A percentile compares a stretch with the other conserved stretches of the same genome.
Evolutionary conservation across 2,329 filamentous ascomycete genomes (phyloP).

Genomic region (Venturiaceae sp.): DNA sequence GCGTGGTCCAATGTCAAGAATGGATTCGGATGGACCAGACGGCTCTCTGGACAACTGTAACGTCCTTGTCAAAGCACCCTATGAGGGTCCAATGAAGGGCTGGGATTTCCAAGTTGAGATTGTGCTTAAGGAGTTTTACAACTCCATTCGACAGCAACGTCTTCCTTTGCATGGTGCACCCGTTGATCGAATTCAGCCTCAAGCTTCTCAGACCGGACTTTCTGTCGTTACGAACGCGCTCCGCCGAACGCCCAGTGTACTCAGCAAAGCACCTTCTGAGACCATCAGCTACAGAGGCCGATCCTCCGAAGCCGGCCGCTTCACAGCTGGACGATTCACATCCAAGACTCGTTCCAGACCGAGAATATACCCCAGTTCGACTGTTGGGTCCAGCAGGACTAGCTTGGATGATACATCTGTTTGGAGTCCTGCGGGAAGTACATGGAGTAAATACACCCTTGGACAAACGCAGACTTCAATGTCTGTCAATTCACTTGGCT

Average conservation of each 20-base stretch:
- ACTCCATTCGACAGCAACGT: conserved; percentile 77
- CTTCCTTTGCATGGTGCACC: conserved; percentile 71
- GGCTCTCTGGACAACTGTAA: conserved; percentile 43
- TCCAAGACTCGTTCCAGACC: conserved; percentile 80
- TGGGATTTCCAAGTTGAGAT: conserved; percentile 87
- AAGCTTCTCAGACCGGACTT: conserved; percentile 47
- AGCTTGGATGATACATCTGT: conserved; percentile 89
- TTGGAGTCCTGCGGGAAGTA: conserved; percentile 84
- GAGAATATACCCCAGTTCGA: conserved; percentile 61
- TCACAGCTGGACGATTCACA: conserved; percentile 62
- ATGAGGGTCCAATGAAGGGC: conserved; percentile 61
- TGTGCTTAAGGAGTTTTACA: conserved; percentile 88
- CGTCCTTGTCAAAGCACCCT: conserved; percentile 67
- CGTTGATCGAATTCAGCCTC: conserved; percentile 26
- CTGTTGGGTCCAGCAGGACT: conserved; percentile 78
- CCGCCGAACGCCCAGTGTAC: conserved; percentile 77
- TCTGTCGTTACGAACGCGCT: conserved; percentile 64
- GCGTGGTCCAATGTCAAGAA: conserved; percentile 12
- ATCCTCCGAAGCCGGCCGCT: conserved; percentile 49
- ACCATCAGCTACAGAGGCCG: conserved; percentile 64
- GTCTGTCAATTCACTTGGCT: conserved; percentile 84
- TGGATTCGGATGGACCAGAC: conserved; percentile 22
- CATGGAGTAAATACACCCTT: conserved; percentile 89
- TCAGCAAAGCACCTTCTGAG: conserved; percentile 91
- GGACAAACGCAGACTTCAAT: conserved; percentile 84